Conservation (phyloP, 164 flowering plant genomes). For the Vitis riparia region DNA sequence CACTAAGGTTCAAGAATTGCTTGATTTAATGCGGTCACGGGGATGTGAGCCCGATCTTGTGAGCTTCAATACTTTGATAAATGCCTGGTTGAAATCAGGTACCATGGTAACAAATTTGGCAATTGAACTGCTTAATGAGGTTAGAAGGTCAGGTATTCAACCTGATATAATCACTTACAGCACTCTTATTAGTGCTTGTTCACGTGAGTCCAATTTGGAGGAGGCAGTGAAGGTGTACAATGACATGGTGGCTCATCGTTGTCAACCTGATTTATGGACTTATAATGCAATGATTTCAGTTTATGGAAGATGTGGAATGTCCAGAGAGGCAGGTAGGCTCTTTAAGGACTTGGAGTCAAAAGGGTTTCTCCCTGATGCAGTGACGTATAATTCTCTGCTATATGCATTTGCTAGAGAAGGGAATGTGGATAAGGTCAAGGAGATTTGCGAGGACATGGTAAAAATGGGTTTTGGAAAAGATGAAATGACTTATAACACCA, state of each 20-base stretch:
- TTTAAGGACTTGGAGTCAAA: conserved; percentile 63
- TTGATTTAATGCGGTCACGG: conserved; percentile 64
- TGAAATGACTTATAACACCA: conserved; percentile 90
- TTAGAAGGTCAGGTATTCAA: conserved; percentile 65
- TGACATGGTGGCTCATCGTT: conserved; percentile 58
- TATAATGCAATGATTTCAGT: conserved; percentile 98
- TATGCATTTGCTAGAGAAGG: conserved; percentile 94
- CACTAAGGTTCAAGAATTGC: conserved; percentile 62
- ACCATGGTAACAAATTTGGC: conserved; percentile 53
- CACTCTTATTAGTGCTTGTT: conserved; percentile 89
- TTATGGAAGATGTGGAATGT: conserved; percentile 76
- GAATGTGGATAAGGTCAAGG: conserved; percentile 62
- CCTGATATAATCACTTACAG: conserved; percentile 95
- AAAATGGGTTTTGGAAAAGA: conserved; percentile 72
- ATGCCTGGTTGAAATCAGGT: conserved; percentile 74
- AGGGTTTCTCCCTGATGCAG: conserved; percentile 88
- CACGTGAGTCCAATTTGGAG: conserved; percentile 72
- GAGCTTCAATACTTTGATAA: conserved; percentile 89
- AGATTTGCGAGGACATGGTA: conserved; percentile 68
- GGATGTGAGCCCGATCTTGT: conserved; percentile 91
- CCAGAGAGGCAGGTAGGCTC: conserved; percentile 64
- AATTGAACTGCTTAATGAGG: conserved; percentile 62
- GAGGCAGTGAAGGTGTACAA: conserved; percentile 67
- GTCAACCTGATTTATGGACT: conserved; percentile 96
- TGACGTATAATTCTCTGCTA: conserved; percentile 84